Conservation (phyloP, 257 asterid genomes). For the Rehmannia glutinosa region DNA sequence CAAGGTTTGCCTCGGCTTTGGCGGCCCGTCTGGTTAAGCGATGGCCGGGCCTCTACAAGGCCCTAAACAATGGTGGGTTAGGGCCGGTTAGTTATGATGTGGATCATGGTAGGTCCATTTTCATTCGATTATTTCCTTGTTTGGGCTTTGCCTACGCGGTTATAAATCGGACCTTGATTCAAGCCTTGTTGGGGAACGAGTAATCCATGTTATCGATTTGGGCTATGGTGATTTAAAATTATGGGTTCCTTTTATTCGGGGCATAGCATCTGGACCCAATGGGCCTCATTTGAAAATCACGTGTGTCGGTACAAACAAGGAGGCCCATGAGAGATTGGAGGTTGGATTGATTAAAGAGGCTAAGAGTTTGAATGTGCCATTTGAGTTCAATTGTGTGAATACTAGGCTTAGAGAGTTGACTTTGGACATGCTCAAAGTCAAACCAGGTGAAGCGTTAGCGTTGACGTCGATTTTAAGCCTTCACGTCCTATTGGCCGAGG, state of each 20-base stretch:
- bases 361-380: conserved; percentile 24
- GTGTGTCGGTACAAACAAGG: conserved; percentile 27
- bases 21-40: conserved; percentile 47
- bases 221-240: conserved; percentile 34
- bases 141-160: conserved; percentile 33
- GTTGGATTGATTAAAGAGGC: conserved; percentile 38
- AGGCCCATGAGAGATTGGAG: conserved; percentile 25
- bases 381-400: conserved; percentile 32
- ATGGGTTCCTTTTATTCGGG: conserved; percentile 43
- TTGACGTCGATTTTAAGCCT: conserved; percentile 39
- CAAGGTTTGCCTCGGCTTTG: conserved; percentile 47
- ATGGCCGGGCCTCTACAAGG: conserved; percentile 61
- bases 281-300: conserved; percentile 41
- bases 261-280: conserved; percentile 23
- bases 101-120: conserved; percentile 25
- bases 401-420: conserved; percentile 28
- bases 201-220: conserved; percentile 45
- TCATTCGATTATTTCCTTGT: conserved; percentile 29
- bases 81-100: conserved; percentile 5
- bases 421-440: conserved; percentile 33
- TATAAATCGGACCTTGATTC: conserved; percentile 28
- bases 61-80: conserved; percentile 22
- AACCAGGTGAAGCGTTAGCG: conserved; percentile 41
- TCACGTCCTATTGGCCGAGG: conserved; percentile 42
- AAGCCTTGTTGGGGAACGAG: conserved; percentile 26